Conservation (phyloP, 2,329 filamentous ascomycete species). For the Aspergillus sp. region DNA sequence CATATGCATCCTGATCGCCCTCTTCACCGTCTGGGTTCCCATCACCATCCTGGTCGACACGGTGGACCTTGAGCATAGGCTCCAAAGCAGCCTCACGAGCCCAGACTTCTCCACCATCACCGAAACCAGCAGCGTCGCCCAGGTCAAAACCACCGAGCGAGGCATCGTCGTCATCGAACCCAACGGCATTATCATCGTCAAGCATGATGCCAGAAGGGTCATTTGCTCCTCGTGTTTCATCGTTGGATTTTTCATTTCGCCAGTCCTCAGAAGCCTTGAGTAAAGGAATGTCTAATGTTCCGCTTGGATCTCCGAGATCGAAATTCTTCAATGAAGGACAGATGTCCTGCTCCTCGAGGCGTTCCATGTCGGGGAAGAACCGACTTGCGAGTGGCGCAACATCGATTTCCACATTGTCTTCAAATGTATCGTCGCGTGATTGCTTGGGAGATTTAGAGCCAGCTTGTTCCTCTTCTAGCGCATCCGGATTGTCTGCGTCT, state of each 20-base stretch:
- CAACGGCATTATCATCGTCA: conserved; percentile 75
- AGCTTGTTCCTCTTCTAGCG: conserved; percentile 10
- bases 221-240: conserved; percentile 46
- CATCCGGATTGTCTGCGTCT: conserved; percentile 28
- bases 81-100: conserved; percentile 80
- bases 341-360: conserved; percentile 77
- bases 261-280: conserved; percentile 82
- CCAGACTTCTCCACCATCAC: conserved; percentile 94
- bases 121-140: conserved; percentile 68
- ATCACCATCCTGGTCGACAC: conserved; percentile 42
- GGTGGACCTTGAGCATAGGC: conserved; percentile 73
- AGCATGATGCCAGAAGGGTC: conserved; percentile 75
- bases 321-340: conserved; percentile 93
- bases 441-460: conserved; percentile 22
- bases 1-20: conserved; percentile 64
- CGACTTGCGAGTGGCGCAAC: conserved; percentile 63
- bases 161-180: conserved; percentile 72
- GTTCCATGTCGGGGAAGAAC: conserved; percentile 76
- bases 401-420: conserved; percentile 66
- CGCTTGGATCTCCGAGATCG: conserved; percentile 77
- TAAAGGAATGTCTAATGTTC: conserved; percentile 82
- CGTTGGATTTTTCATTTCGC: conserved; percentile 57
- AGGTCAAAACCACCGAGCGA: conserved; percentile 63
- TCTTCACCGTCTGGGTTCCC: conserved; percentile 46
- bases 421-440: conserved; percentile 27